A percentile compares a stretch with the other conserved stretches of the same genome.
Conservation (phyloP, 1,284 basidiomycete genomes). For the Ustilago bromivora region DNA sequence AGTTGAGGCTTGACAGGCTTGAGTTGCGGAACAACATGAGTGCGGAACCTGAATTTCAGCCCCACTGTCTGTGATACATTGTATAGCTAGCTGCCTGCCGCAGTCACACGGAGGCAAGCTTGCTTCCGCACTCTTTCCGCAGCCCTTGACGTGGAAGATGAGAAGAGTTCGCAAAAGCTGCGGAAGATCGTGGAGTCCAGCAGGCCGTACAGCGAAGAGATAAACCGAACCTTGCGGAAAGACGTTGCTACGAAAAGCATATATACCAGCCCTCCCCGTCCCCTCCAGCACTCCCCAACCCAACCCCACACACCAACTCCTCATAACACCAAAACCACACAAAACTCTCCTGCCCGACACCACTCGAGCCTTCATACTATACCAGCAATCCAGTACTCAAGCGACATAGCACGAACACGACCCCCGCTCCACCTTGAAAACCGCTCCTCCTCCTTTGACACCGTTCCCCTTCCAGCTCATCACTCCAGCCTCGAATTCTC, state of each 20-base stretch:
- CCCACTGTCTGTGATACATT: neutral
- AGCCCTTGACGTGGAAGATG: neutral
- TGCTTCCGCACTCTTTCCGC: constrained; percentile 5
- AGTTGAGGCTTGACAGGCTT: neutral
- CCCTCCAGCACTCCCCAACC: neutral
- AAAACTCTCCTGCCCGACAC: neutral
- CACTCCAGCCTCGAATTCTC: too few relatives aligned
- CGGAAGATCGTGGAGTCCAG: too few relatives aligned
- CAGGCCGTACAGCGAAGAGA: neutral
- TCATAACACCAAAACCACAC: neutral
- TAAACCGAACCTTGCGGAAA: neutral
- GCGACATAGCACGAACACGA: neutral
- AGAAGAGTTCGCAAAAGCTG: too few relatives aligned
- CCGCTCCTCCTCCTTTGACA: neutral
- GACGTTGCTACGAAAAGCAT: neutral
- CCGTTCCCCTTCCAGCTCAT: neutral
- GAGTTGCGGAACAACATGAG: neutral
- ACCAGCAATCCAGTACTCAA: neutral
- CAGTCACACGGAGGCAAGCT: neutral
- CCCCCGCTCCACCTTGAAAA: neutral
- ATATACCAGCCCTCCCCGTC: neutral
- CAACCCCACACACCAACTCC: neutral
- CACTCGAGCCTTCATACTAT: neutral
- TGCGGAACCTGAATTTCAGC: neutral
- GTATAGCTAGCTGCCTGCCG: neutral